phyloP scores from a whole-genome alignment of 2,329 filamentous ascomycete genomes.

The Nigrograna mackinnonii region DNA sequence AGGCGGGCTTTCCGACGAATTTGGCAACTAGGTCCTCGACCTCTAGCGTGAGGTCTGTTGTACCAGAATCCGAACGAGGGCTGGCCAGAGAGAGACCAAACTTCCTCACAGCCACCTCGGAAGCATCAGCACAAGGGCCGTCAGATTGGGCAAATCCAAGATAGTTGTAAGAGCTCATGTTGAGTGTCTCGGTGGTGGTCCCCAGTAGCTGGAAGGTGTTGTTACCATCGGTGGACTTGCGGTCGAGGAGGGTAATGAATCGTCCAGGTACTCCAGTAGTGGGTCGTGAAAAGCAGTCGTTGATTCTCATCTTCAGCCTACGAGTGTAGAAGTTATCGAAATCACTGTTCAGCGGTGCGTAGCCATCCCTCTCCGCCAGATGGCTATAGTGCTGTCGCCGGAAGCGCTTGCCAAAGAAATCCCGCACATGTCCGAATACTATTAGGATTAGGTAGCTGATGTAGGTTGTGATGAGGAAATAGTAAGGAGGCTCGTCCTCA shows the following conservation, averaged over 20 bases:
- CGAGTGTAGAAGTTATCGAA: conserved; percentile 99
- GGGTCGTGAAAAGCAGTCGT: conserved; percentile 93
- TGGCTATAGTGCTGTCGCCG: conserved; percentile 84
- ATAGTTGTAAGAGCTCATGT: conserved; percentile 99
- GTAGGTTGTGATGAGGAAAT: conserved; percentile 96
- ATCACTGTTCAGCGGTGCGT: conserved; percentile 93
- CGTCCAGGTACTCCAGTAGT: conserved; percentile 92
- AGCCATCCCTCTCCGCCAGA: conserved; percentile 81
- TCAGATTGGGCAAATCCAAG: conserved; percentile 98
- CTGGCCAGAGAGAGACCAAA: conserved; percentile 85
- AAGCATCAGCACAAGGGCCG: conserved; percentile 90
- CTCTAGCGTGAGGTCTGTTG: conserved; percentile 83
- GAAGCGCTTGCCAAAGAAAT: conserved; percentile 98
- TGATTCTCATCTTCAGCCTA: conserved; percentile 88
- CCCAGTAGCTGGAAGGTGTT: conserved; percentile 86
- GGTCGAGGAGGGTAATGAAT: conserved; percentile 90
- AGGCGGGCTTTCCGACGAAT: conserved; percentile 91
- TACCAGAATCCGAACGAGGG: conserved; percentile 81
- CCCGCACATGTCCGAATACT: conserved; percentile 89
- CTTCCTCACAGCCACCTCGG: conserved; percentile 81
- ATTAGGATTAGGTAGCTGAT: conserved; percentile 97
- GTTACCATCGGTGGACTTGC: conserved; percentile 90
- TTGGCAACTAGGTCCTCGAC: conserved; percentile 87
- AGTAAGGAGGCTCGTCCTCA: conserved; percentile 95
- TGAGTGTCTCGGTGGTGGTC: conserved; percentile 90